A percentile compares a stretch with the other conserved stretches of the same genome.
Conservation (phyloP, 2,329 filamentous ascomycete genomes). For the Phialocephala sp. region DNA sequence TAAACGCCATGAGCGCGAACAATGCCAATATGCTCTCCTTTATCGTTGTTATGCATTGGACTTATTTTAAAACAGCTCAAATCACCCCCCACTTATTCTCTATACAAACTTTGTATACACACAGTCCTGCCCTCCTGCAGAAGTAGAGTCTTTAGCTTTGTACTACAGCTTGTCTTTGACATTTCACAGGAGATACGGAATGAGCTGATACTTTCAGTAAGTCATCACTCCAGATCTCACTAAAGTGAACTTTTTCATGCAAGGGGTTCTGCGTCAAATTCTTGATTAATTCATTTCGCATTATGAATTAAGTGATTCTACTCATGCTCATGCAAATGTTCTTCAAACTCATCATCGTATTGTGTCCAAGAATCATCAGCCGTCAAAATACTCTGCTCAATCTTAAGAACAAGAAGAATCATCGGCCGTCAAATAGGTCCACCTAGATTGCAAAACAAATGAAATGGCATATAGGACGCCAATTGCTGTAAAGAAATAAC, state of each 20-base stretch:
- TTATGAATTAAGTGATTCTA: conserved; percentile 1
- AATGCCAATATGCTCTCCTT: neutral
- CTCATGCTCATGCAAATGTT: neutral
- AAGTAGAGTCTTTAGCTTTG: neutral
- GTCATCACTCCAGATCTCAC: neutral
- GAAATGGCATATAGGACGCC: neutral
- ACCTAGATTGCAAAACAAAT: neutral
- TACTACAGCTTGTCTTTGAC: neutral
- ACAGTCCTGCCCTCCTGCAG: neutral
- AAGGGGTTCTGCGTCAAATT: neutral
- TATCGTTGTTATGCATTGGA: neutral
- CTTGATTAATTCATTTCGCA: neutral
- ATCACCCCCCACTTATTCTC: neutral
- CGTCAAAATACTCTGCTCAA: neutral
- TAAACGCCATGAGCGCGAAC: neutral
- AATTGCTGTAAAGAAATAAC: neutral
- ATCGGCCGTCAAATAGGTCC: neutral
- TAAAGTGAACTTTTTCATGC: neutral
- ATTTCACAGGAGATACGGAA: neutral
- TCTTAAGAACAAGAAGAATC: neutral
- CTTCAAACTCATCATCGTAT: neutral
- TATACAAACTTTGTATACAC: neutral
- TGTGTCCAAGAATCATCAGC: neutral
- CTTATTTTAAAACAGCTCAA: neutral
- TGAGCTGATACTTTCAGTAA: neutral